These are phyloP conservation scores for Nidula microcarpa DNA, from an alignment of 768 basidiomycete species.

Conservation along the genomic window DNA sequence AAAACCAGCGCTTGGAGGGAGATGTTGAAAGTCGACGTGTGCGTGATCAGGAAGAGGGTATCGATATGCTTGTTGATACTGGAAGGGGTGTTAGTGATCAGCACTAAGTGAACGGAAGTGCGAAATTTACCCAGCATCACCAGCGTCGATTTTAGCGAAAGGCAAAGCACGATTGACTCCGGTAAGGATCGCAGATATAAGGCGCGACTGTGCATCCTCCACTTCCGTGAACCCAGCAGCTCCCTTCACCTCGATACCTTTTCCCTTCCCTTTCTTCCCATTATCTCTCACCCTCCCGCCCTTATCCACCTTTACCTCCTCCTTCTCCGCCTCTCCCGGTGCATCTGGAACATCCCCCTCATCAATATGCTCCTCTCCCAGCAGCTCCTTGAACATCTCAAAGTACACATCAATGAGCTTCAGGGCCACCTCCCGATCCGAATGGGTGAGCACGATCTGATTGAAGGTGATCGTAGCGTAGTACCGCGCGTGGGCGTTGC, in stretches of 20 bases:
- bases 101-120: not conserved
- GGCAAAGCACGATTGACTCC: slow-evolving; percentile 95
- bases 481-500: slow-evolving; percentile 78
- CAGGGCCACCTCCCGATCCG: slow-evolving; percentile 71
- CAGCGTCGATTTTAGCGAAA: slow-evolving; percentile 79
- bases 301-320: slow-evolving; percentile 33
- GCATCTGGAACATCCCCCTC: slow-evolving; percentile 24
- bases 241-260: slow-evolving; percentile 44
- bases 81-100: not conserved
- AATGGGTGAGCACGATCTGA: slow-evolving; percentile 74
- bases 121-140: slow-evolving; percentile 53
- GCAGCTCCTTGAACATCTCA: slow-evolving; percentile 85
- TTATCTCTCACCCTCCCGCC: slow-evolving; percentile 24
- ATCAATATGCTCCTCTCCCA: slow-evolving; percentile 52
- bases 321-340: slow-evolving; percentile 24
- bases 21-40: slow-evolving; percentile 95
- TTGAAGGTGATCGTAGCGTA: slow-evolving; percentile 94
- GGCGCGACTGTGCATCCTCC: slow-evolving; percentile 75
- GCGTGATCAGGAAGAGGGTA: slow-evolving; percentile 92
- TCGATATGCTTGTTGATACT: slow-evolving; percentile 87
- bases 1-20: slow-evolving; percentile 89
- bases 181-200: slow-evolving; percentile 87
- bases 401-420: slow-evolving; percentile 90
- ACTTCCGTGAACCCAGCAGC: slow-evolving; percentile 71
- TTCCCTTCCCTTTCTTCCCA: slow-evolving; percentile 29